phyloP scores from a whole-genome alignment of 2,329 filamentous ascomycete species.

The Colletotrichum graminicola region DNA sequence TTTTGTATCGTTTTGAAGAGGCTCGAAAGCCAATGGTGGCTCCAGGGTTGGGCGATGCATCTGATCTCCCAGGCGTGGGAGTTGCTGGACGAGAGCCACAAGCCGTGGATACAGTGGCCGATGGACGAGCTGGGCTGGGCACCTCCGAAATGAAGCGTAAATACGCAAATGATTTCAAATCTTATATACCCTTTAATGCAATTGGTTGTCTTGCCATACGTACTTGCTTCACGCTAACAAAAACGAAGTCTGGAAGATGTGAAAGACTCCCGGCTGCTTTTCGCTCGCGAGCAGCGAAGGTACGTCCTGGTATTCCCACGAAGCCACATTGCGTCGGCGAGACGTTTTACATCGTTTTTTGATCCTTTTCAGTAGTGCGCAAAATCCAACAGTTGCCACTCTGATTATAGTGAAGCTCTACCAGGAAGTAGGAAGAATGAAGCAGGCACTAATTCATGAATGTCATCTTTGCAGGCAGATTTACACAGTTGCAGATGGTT shows the following conservation, averaged over 20 bases:
- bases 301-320: not conserved
- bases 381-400: too few species aligned
- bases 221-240: too few species aligned
- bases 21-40: constrained; percentile 52
- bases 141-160: constrained; percentile 11
- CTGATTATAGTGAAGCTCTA: too few species aligned
- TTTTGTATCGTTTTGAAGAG: constrained; percentile 52
- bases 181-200: too few species aligned
- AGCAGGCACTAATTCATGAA: too few species aligned
- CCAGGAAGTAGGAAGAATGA: too few species aligned
- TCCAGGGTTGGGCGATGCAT: constrained; percentile 52
- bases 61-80: constrained; percentile 50
- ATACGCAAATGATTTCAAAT: not conserved
- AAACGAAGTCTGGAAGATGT: not conserved
- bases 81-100: constrained; percentile 52
- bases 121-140: constrained; percentile 44
- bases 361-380: too few species aligned
- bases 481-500: too few species aligned
- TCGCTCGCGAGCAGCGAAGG: not conserved
- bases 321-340: too few species aligned
- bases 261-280: not conserved
- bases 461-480: too few species aligned
- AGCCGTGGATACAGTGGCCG: constrained; percentile 50
- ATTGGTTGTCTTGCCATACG: not conserved
- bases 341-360: too few species aligned